Percentiles rank a stretch among this genome's conserved stretches.
Conservation (phyloP, 495 filamentous ascomycete genomes). For the Talaromyces proteolyticus region DNA sequence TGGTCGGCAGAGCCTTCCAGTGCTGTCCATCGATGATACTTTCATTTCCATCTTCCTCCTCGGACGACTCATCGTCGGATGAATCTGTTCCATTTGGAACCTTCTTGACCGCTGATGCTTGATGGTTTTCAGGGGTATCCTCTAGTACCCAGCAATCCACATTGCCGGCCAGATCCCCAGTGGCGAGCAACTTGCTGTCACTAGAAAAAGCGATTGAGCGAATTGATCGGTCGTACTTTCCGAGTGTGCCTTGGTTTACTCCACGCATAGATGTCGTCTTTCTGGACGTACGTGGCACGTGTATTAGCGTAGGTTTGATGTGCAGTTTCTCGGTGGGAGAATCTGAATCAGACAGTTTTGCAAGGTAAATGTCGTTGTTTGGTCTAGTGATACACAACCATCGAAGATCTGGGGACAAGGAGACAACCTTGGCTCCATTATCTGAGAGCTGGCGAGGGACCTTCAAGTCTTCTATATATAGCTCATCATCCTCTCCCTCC, state of each 20-base stretch:
- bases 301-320: constrained; percentile 34
- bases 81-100: constrained; percentile 20
- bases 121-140: constrained; percentile 43
- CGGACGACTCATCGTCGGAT: constrained; percentile 48
- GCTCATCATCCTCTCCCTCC: constrained; percentile 43
- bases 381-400: constrained; percentile 52
- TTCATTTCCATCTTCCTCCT: constrained; percentile 41
- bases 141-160: constrained; percentile 80
- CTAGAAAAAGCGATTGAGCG: constrained; percentile 71
- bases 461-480: constrained; percentile 66
- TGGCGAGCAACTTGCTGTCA: constrained; percentile 71
- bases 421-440: constrained; percentile 60
- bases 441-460: constrained; percentile 39
- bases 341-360: constrained; percentile 33
- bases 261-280: not conserved
- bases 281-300: constrained; percentile 1
- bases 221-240: constrained; percentile 72
- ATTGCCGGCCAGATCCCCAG: constrained; percentile 76
- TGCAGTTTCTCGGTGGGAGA: constrained; percentile 28
- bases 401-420: constrained; percentile 43
- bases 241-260: constrained; percentile 57
- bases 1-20: constrained; percentile 69
- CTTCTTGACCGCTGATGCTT: constrained; percentile 20
- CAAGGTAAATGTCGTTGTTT: constrained; percentile 42
- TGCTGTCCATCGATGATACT: constrained; percentile 37